These are phyloP conservation scores for Ilyonectria destructans DNA, from an alignment of 2,329 filamentous ascomycete species.

Conservation along the genomic window DNA sequence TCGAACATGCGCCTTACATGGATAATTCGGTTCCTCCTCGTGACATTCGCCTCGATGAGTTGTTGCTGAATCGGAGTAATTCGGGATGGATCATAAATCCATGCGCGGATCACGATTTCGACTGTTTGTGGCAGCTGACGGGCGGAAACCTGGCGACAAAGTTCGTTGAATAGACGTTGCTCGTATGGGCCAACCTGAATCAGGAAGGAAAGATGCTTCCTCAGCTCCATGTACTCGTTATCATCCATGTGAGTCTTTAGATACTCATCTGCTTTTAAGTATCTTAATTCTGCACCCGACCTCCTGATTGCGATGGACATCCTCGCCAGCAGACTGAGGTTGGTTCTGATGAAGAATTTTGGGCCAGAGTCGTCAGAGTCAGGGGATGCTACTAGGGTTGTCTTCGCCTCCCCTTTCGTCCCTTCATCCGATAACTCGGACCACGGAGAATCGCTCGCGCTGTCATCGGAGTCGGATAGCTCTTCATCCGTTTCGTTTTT, in stretches of 20 bases:
- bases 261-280: conserved; percentile 8
- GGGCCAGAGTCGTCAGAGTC: neutral
- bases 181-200: conserved; percentile 3
- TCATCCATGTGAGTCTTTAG: neutral
- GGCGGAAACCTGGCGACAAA: neutral
- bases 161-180: neutral
- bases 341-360: neutral
- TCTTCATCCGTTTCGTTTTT: neutral
- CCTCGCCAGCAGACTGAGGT: neutral
- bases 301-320: conserved; percentile 13
- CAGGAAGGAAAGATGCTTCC: neutral
- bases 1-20: neutral
- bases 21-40: neutral
- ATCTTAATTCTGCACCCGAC: conserved; percentile 3
- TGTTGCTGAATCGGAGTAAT: neutral
- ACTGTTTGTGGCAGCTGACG: neutral
- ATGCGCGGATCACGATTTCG: neutral
- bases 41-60: conserved; percentile 5
- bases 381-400: neutral
- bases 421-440: neutral
- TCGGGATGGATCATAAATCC: neutral
- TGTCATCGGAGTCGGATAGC: neutral
- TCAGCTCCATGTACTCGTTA: neutral
- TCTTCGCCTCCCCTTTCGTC: neutral
- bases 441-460: neutral